phyloP scores from a whole-genome alignment of 2,329 filamentous ascomycete species.

The Xylaria sp. region DNA sequence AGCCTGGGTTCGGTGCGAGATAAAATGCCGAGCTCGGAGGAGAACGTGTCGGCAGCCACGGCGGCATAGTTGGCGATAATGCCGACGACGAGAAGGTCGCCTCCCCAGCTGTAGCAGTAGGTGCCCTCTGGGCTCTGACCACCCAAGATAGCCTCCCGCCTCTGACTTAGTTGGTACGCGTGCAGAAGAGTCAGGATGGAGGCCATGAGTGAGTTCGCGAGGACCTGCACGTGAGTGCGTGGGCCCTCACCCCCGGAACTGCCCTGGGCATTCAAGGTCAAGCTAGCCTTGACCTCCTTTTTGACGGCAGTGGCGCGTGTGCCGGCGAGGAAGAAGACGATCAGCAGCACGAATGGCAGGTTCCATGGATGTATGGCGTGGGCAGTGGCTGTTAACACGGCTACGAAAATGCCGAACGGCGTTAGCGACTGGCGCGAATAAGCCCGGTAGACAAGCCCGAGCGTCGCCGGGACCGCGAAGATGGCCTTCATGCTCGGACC shows the following conservation, averaged over 20 bases:
- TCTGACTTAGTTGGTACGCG: conserved; percentile 61
- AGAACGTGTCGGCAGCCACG: conserved; percentile 91
- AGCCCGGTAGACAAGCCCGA: conserved; percentile 69
- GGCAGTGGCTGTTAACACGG: conserved; percentile 72
- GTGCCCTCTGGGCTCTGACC: conserved; percentile 43
- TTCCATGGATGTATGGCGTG: conserved; percentile 95
- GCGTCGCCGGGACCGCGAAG: conserved; percentile 62
- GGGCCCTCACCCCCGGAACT: conserved; percentile 78
- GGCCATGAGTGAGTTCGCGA: conserved; percentile 85
- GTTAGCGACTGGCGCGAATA: conserved; percentile 80
- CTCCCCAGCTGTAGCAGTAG: conserved; percentile 64
- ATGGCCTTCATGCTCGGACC: conserved; percentile 59
- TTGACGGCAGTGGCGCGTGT: conserved; percentile 88
- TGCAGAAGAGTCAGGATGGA: conserved; percentile 67
- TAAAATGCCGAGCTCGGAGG: conserved; percentile 92
- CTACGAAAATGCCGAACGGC: conserved; percentile 72
- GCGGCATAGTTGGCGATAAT: conserved; percentile 86
- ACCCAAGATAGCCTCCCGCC: conserved; percentile 49
- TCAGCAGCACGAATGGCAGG: conserved; percentile 83
- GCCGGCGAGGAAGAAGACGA: conserved; percentile 85
- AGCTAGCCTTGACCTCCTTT: conserved; percentile 78
- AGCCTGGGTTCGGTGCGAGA: conserved; percentile 77
- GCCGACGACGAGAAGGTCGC: conserved; percentile 67
- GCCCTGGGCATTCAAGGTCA: conserved; percentile 80
- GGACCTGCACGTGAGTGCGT: conserved; percentile 82